Evolutionary conservation across 2,329 filamentous ascomycete species (phyloP).

Genomic region (Arachnomyces sp.): DNA sequence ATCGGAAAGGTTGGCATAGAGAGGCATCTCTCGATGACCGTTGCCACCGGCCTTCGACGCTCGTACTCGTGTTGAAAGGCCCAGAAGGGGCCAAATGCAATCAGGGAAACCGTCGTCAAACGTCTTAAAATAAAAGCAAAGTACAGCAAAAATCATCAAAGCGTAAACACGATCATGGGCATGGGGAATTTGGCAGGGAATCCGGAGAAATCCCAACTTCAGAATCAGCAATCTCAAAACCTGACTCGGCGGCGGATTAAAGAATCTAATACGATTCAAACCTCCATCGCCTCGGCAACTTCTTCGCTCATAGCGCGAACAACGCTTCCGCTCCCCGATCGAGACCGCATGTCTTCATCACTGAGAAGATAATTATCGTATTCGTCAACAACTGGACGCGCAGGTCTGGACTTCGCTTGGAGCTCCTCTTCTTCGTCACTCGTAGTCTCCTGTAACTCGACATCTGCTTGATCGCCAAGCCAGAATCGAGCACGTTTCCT

Average conservation of each 20-base stretch:
- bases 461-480: constrained; percentile 60
- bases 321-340: constrained; percentile 34
- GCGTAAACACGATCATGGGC: too few relatives aligned
- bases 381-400: constrained; percentile 29
- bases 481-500: constrained; percentile 81
- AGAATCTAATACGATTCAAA: constrained; percentile 25
- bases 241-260: background rate
- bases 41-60: background rate
- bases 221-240: too few relatives aligned
- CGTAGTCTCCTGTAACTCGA: constrained; percentile 34
- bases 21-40: too few relatives aligned
- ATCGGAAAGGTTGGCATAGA: too few relatives aligned
- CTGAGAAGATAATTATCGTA: constrained; percentile 37
- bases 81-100: too few relatives aligned
- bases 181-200: too few relatives aligned
- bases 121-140: too few relatives aligned
- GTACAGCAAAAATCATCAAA: too few relatives aligned
- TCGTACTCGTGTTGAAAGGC: too few relatives aligned
- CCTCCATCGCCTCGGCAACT: constrained; percentile 45
- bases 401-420: constrained; percentile 10
- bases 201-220: too few relatives aligned
- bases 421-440: constrained; percentile 26
- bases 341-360: constrained; percentile 34
- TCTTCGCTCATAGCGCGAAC: constrained; percentile 47
- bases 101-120: too few relatives aligned